Percentiles rank a stretch among this genome's conserved stretches.
Conservation (phyloP, 768 basidiomycete species). For the Hericium coralloides region DNA sequence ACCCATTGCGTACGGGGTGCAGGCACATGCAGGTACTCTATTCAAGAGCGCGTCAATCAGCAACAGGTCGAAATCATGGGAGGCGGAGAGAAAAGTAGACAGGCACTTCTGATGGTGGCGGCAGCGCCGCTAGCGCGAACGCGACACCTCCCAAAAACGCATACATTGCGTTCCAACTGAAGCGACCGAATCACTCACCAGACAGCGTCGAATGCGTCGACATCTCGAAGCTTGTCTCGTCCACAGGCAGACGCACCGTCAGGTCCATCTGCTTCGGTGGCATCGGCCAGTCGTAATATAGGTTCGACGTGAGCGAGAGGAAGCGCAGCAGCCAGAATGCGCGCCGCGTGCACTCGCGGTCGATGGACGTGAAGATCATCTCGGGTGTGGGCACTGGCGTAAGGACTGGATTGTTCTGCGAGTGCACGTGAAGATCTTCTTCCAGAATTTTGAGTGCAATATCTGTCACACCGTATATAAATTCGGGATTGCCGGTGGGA, state of each 20-base stretch:
- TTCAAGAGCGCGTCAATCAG: background rate
- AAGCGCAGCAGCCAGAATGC: constrained; percentile 74
- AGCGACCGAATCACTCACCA: background rate
- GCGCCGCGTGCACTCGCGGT: constrained; percentile 72
- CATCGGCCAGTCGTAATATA: constrained; percentile 28
- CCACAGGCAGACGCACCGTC: constrained; percentile 63
- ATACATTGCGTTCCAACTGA: background rate
- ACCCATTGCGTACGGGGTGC: constrained; percentile 51
- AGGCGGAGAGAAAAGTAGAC: background rate
- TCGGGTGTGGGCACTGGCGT: constrained; percentile 51
- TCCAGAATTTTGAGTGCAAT: constrained; percentile 60
- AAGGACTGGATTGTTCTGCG: constrained; percentile 50
- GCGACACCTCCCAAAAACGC: background rate
- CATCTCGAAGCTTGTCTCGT: constrained; percentile 76
- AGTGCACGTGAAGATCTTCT: constrained; percentile 55
- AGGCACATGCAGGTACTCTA: constrained; percentile 63
- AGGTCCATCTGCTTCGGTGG: constrained; percentile 35
- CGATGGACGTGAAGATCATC: constrained; percentile 52
- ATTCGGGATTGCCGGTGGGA: background rate
- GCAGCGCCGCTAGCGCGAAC: background rate
- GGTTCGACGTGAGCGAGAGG: constrained; percentile 40
- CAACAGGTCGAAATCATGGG: background rate
- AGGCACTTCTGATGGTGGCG: background rate
- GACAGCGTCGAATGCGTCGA: constrained; percentile 12
- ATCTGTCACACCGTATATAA: constrained; percentile 30